Evolutionary conservation across 2,329 filamentous ascomycete species (phyloP).

Genomic region (Penicillium griseofulvum): DNA sequence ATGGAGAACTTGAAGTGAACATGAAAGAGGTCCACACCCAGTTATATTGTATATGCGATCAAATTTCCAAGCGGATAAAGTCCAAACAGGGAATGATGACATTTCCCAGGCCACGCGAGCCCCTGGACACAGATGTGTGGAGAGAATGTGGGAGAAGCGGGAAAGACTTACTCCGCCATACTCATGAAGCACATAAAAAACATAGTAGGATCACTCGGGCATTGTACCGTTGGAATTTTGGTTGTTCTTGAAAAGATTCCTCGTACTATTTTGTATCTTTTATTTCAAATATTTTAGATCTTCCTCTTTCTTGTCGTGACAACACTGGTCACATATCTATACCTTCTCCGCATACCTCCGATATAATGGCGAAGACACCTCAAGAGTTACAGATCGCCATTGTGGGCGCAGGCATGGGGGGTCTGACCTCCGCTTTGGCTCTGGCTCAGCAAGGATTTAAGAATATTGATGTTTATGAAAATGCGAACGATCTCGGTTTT

Average conservation of each 20-base stretch:
- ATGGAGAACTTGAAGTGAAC: no score
- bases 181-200: slow-evolving; percentile 5
- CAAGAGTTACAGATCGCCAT: slow-evolving; percentile 46
- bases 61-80: slow-evolving; percentile 14
- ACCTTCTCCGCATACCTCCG: slow-evolving; percentile 5
- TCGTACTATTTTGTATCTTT: neutral
- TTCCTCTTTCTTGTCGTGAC: neutral
- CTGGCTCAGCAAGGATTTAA: slow-evolving; percentile 74
- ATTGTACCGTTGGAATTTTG: neutral
- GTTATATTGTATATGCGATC: neutral
- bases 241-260: slow-evolving; percentile 12
- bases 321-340: neutral
- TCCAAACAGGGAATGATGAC: slow-evolving; percentile 9
- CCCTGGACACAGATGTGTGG: slow-evolving; percentile 12
- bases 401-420: slow-evolving; percentile 68
- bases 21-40: no score
- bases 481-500: slow-evolving; percentile 70
- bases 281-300: neutral
- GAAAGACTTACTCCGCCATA: slow-evolving; percentile 23
- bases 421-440: slow-evolving; percentile 67
- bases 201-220: slow-evolving; percentile 10
- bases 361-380: slow-evolving; percentile 27
- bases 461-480: slow-evolving; percentile 71
- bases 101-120: neutral
- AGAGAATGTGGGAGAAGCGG: slow-evolving; percentile 25